Base-by-base conservation (phyloP, 768 basidiomycete genomes). In the Collybiopsis confluens region DNA sequence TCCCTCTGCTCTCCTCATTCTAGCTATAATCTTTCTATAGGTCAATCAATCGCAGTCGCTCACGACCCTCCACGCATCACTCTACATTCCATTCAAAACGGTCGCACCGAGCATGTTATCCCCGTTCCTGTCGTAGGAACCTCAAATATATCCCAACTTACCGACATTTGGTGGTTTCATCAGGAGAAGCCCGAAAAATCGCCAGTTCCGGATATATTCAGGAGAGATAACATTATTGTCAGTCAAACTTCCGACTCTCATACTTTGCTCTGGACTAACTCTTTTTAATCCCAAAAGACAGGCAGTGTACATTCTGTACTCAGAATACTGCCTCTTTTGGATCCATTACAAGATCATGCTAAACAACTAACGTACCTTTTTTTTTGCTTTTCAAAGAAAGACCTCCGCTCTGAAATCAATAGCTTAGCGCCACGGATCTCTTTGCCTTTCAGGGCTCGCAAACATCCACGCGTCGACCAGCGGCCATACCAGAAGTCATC, bases 31-130 rank as follows among this genome's bases (percentile, higher is more conserved):
- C 30, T 44, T 45, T 48, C 43, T 6, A 16, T 61, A 87, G 83
- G 83, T 47, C 85, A 87, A 68, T 82, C 76, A 44, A 79, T 93
- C 56, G 89, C 86, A 16, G 77, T 90, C 16, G 76, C 82, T 26
- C 85, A 85, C 54, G 74, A 89, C 58, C 88, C 88, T 38, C 79
- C 84, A 37, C 73, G 77, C 23, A 66, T 92, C 27, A 83, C 81
- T 10, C 66, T 92, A 23, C 88, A 88, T 65, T 92, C 90, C 10
- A 70, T 92, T 21, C 89, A 92, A 68, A 83, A 92, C 65, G 91
- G 91, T 6, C 75, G 68, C 41, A 70, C 80, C 57, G 73, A 81
- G 54, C 75, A 78, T 26, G 70, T 68, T 16, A 62, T 87, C 38
- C 68, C 73, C 20, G 60, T 83, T 40, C 60, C 64, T 36, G 45